A percentile compares a stretch with the other conserved stretches of the same genome.
These are phyloP conservation scores for Aureobasidium mangrovei DNA, from an alignment of 2,329 filamentous ascomycete species.

Conservation along the genomic window DNA sequence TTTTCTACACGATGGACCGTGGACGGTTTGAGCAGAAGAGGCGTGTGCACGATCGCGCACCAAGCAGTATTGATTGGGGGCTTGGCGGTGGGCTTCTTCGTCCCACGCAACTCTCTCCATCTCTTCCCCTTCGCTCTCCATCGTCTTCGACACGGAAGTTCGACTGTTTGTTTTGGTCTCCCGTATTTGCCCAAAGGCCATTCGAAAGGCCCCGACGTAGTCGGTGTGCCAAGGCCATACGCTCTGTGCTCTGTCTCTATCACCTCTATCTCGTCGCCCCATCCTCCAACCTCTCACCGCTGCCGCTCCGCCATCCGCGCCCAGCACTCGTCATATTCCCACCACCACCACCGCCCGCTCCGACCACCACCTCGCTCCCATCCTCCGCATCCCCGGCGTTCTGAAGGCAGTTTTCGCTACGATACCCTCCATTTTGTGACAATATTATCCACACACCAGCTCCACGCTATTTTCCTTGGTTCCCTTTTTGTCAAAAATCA, in stretches of 20 bases:
- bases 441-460: slow-evolving; percentile 5
- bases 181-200: slow-evolving; percentile 20
- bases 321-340: slow-evolving; percentile 13
- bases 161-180: slow-evolving; percentile 35
- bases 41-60: too few relatives aligned
- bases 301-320: slow-evolving; percentile 3
- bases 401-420: slow-evolving; percentile 14
- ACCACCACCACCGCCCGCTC: slow-evolving; percentile 13
- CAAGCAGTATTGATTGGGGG: neutral
- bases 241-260: slow-evolving; percentile 17
- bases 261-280: slow-evolving; percentile 1
- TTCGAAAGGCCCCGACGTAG: slow-evolving; percentile 27
- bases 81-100: neutral
- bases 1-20: too few relatives aligned
- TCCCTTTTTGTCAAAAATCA: neutral
- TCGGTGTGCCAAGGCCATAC: slow-evolving; percentile 27
- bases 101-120: neutral
- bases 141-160: neutral
- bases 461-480: slow-evolving; percentile 13
- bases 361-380: slow-evolving; percentile 11
- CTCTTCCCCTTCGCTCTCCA: slow-evolving; percentile 16
- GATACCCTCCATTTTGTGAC: slow-evolving; percentile 11
- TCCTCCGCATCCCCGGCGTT: slow-evolving; percentile 8
- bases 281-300: slow-evolving; percentile 1
- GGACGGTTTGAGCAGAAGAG: too few relatives aligned